Conservation (phyloP, 78 protist species). For the Dictyostelium brefeldianum region DNA sequence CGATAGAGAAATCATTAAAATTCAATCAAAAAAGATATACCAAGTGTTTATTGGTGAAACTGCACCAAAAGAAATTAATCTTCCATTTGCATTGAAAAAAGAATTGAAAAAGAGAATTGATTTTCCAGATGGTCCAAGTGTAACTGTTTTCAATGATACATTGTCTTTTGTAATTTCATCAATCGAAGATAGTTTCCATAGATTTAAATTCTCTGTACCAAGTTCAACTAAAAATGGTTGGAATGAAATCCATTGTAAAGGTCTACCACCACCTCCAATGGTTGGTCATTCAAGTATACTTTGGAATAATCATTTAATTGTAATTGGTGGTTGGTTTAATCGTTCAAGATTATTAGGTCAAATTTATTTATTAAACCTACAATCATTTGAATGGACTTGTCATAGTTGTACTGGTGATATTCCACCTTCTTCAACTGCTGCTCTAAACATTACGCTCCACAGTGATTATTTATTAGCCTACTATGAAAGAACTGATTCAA, state of each 20-base stretch:
- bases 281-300: conserved; percentile 54
- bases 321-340: conserved; percentile 67
- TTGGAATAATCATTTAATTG: conserved; percentile 39
- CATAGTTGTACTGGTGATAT: conserved; percentile 44
- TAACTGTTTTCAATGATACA: conserved; percentile 39
- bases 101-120: conserved; percentile 35
- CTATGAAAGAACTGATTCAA: conserved; percentile 61
- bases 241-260: conserved; percentile 12
- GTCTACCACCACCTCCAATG: conserved; percentile 50
- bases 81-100: conserved; percentile 26
- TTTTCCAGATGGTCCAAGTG: conserved; percentile 5
- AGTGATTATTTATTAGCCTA: conserved; percentile 55
- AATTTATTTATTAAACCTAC: conserved; percentile 26
- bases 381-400: conserved; percentile 22
- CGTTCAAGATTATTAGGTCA: conserved; percentile 37
- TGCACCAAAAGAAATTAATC: conserved; percentile 52
- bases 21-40: conserved; percentile 25
- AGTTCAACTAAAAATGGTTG: conserved; percentile 7
- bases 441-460: conserved; percentile 27
- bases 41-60: conserved; percentile 51
- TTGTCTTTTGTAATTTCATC: conserved; percentile 43
- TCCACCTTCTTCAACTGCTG: conserved; percentile 65
- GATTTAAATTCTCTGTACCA: conserved; percentile 57
- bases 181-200: conserved; percentile 63
- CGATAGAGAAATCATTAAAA: conserved; percentile 34